Evolutionary conservation across 495 filamentous ascomycete species (phyloP).

Genomic region (Aspergillus ostianus): DNA sequence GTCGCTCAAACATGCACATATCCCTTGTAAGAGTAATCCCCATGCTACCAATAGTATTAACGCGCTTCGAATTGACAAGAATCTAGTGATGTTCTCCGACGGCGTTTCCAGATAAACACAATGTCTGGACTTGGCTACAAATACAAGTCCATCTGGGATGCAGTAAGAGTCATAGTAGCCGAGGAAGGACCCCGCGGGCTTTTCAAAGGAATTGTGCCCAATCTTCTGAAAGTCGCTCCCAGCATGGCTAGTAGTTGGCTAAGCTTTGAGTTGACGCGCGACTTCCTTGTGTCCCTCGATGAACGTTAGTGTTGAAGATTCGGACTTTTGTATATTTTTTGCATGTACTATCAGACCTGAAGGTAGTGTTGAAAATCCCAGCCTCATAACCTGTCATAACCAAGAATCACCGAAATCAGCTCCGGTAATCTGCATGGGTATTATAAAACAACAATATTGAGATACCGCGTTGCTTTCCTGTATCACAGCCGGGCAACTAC

Average conservation of each 20-base stretch:
- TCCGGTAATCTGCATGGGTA: no score
- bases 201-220: conserved; percentile 92
- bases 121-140: conserved; percentile 99
- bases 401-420: no score
- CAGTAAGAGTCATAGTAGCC: conserved; percentile 72
- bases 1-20: conserved; percentile 98
- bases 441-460: no score
- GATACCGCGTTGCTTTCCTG: no score
- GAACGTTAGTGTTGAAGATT: conserved; percentile 26
- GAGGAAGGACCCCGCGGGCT: conserved; percentile 76
- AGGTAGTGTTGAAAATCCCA: neutral
- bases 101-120: conserved; percentile 97
- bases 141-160: conserved; percentile 84
- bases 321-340: neutral
- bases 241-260: conserved; percentile 99
- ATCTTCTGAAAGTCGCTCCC: conserved; percentile 93
- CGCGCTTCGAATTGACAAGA: neutral
- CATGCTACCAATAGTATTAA: neutral
- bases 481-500: no score
- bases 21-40: conserved; percentile 70
- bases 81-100: conserved; percentile 83
- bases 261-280: conserved; percentile 89
- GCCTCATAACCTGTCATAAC: no score
- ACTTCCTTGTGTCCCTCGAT: conserved; percentile 68
- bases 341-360: neutral